These are phyloP conservation scores for Rubus idaeus DNA, from an alignment of 306 rosid species.

Conservation along the genomic window DNA sequence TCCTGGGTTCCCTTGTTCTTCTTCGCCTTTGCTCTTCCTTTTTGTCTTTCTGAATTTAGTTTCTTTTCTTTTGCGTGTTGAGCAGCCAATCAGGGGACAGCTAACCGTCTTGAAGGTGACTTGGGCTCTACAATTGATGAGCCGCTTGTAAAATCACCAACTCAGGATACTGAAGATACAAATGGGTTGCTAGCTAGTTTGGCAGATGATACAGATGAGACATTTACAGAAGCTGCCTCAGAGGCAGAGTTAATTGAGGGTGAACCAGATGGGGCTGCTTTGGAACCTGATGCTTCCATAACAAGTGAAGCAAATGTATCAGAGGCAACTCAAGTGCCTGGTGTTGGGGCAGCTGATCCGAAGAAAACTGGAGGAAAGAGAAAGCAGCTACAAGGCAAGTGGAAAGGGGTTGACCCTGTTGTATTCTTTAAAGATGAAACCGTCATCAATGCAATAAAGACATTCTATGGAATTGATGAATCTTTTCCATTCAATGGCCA, in stretches of 20 bases:
- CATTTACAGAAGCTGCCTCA: slow-evolving; percentile 39
- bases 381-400: slow-evolving; percentile 84
- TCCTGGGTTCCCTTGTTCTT: slow-evolving; percentile 3
- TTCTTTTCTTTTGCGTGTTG: not conserved
- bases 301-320: slow-evolving; percentile 36
- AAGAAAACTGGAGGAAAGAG: slow-evolving; percentile 58
- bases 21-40: slow-evolving; percentile 24
- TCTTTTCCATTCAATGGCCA: slow-evolving; percentile 75
- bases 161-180: slow-evolving; percentile 40
- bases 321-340: slow-evolving; percentile 40
- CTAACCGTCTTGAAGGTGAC: slow-evolving; percentile 27
- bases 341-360: slow-evolving; percentile 31
- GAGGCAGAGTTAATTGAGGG: slow-evolving; percentile 49
- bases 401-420: slow-evolving; percentile 99
- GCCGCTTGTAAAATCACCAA: slow-evolving; percentile 27
- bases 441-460: slow-evolving; percentile 62
- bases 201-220: slow-evolving; percentile 42
- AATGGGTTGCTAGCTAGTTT: slow-evolving; percentile 34
- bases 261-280: slow-evolving; percentile 36
- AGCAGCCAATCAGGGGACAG: slow-evolving; percentile 53
- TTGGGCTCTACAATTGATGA: slow-evolving; percentile 19
- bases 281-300: slow-evolving; percentile 35
- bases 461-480: slow-evolving; percentile 79
- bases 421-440: slow-evolving; percentile 81
- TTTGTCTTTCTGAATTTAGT: slow-evolving; percentile 8